Percentiles rank a stretch among this genome's conserved stretches.
These are phyloP conservation scores for Paraphaeosphaeria sporulosa DNA, from an alignment of 2,329 filamentous ascomycete species.

Conservation along the genomic window DNA sequence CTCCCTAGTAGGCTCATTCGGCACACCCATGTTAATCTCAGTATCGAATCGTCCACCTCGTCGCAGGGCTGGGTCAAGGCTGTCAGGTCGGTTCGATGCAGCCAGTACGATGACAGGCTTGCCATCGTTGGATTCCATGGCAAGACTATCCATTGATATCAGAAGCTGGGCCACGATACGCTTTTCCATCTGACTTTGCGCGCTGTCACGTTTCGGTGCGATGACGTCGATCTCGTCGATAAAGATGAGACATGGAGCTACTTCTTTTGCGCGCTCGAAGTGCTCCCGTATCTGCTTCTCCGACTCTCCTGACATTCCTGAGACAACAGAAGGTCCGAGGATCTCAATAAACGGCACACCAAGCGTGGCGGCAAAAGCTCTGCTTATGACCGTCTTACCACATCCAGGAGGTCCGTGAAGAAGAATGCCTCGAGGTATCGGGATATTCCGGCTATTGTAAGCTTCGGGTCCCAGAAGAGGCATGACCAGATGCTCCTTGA, in stretches of 20 bases:
- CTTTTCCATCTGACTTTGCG: constrained; percentile 88
- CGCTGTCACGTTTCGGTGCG: constrained; percentile 82
- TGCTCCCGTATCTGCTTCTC: constrained; percentile 85
- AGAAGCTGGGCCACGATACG: constrained; percentile 83
- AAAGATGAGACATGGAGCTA: constrained; percentile 89
- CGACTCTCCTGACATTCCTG: constrained; percentile 87
- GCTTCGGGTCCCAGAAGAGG: constrained; percentile 74
- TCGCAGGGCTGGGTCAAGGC: constrained; percentile 79
- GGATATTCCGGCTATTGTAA: constrained; percentile 70
- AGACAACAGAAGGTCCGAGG: constrained; percentile 81
- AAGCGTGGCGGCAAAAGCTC: constrained; percentile 78
- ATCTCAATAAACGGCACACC: constrained; percentile 82
- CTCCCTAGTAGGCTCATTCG: constrained; percentile 78
- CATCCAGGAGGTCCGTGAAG: constrained; percentile 86
- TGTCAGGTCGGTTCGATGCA: constrained; percentile 88
- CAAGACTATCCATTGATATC: constrained; percentile 83
- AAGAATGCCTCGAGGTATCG: constrained; percentile 76
- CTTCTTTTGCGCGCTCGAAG: constrained; percentile 85
- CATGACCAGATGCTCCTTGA: constrained; percentile 75
- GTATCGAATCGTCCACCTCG: constrained; percentile 80
- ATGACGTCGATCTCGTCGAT: constrained; percentile 94
- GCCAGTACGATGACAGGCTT: constrained; percentile 89
- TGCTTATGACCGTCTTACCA: constrained; percentile 84
- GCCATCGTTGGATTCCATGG: constrained; percentile 72
- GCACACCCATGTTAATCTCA: constrained; percentile 87